Evolutionary conservation across 2,329 filamentous ascomycete species (phyloP), one percentile per base, ranked within the genome.

Genomic region (Teratosphaeriaceae sp.): DNA sequence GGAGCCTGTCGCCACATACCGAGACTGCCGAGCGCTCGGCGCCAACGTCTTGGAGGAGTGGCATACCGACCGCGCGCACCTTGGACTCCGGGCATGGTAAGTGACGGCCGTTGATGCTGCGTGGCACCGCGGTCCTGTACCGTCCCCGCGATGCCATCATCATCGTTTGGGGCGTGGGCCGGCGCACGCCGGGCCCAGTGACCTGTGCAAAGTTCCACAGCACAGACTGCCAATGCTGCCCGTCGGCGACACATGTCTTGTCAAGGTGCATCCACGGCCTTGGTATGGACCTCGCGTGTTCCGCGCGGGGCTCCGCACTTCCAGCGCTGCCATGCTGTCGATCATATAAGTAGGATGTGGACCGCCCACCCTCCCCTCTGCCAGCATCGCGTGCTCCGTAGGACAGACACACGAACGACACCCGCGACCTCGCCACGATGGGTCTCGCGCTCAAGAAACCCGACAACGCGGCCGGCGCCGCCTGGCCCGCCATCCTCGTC

Each of bases 391-490:
- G 8, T n/a, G n/a, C 24, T 27, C 24, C 24, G 24, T 27, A 27
- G 24, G 24, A 27, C 24, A 27, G 8, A 8, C n/a, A 8, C 8
- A 27, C n/a, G 8, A 27, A 27, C 24, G 8, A 27, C 24, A 27
- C 8, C 24, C 8, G 8, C 8, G 24, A 34, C 23, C 5, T 13
- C 50, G 40, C 19, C 23, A 50, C 46, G 38, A 71, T 69, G 68
- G 60, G 61, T 48, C 53, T 71, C 52, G 51, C 59, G 44, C 46
- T 72, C 44, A 68, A 65, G 50, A 69, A 66, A 51, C 70, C 70
- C 12, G 59, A 61, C 38, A 63, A 69, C 56, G 61, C 63, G 41
- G 55, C 60, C 19, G 70, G 70, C 46, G 66, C 66, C 30, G 63
- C 70, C 22, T 54, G 60, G 47, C 70, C 69, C 36, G 69, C 70